Conservation (phyloP, 2,329 filamentous ascomycete species). For the Elsinoe ampelina region DNA sequence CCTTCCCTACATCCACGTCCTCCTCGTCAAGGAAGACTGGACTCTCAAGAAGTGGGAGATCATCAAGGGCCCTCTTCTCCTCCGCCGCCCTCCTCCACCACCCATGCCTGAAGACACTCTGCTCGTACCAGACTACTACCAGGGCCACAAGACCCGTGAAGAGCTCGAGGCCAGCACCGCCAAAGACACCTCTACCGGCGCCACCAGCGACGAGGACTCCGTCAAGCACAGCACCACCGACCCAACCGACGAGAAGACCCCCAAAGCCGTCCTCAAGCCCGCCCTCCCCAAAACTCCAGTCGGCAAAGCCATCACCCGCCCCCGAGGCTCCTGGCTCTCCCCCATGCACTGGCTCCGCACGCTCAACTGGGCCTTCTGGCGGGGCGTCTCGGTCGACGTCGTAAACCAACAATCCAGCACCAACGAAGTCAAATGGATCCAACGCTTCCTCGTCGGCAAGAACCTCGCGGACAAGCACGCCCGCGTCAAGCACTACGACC, state of each 20-base stretch:
- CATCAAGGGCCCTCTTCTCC: constrained; percentile 41
- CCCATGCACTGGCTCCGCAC: constrained; percentile 15
- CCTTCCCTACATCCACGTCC: constrained; percentile 50
- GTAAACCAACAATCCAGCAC: constrained; percentile 27
- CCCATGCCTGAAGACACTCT: constrained; percentile 11
- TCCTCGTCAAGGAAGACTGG: constrained; percentile 53
- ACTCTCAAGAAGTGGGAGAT: constrained; percentile 48
- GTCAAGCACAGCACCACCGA: constrained; percentile 14
- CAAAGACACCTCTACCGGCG: constrained; percentile 18
- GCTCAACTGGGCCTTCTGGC: constrained; percentile 15
- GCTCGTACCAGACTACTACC: constrained; percentile 47
- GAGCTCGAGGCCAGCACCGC: constrained; percentile 34
- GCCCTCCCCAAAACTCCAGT: not conserved
- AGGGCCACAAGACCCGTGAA: constrained; percentile 42
- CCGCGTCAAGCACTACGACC: constrained; percentile 41
- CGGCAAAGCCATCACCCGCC: constrained; percentile 6
- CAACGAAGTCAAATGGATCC: constrained; percentile 8
- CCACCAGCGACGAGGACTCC: constrained; percentile 23
- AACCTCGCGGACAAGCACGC: constrained; percentile 20
- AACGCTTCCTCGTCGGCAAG: constrained; percentile 19
- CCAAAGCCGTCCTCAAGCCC: not conserved
- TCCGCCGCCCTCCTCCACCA: constrained; percentile 29
- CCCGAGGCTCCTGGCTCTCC: constrained; percentile 16
- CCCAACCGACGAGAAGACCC: not conserved
- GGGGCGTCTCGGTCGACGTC: constrained; percentile 19